Conservation (phyloP, 495 filamentous ascomycete species). For the Thozetella sp. region DNA sequence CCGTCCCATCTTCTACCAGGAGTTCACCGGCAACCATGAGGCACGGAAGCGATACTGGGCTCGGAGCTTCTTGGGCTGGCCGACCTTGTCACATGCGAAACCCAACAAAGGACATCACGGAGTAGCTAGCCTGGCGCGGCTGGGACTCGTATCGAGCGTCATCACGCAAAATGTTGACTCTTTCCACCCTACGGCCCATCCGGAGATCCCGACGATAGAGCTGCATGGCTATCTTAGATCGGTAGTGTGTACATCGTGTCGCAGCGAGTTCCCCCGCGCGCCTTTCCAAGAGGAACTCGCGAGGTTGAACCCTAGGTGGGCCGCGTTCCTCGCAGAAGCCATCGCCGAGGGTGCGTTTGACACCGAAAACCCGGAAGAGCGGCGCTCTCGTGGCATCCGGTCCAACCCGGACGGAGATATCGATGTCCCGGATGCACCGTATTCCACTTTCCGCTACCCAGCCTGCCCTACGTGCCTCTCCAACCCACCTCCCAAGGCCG, state of each 20-base stretch:
- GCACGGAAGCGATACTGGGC: slow-evolving; percentile 96
- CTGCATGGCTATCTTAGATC: slow-evolving; percentile 88
- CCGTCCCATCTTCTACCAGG: slow-evolving; percentile 89
- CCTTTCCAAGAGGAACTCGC: slow-evolving; percentile 78
- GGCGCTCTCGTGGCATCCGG: slow-evolving; percentile 67
- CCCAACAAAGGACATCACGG: slow-evolving; percentile 84
- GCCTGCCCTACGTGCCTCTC: slow-evolving; percentile 81
- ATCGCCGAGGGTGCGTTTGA: slow-evolving; percentile 72
- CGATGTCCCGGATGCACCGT: slow-evolving; percentile 84
- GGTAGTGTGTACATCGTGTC: slow-evolving; percentile 80
- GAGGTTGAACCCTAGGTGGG: slow-evolving; percentile 84
- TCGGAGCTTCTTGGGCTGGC: slow-evolving; percentile 91
- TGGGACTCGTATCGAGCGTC: slow-evolving; percentile 74
- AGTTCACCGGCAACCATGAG: slow-evolving; percentile 82
- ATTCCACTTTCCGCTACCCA: slow-evolving; percentile 89
- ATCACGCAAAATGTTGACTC: slow-evolving; percentile 98
- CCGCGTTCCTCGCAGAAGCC: slow-evolving; percentile 70
- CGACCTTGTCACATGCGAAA: slow-evolving; percentile 70
- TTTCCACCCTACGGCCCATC: slow-evolving; percentile 81
- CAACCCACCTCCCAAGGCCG: slow-evolving; percentile 59
- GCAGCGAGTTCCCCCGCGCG: slow-evolving; percentile 63
- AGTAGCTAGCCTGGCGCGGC: slow-evolving; percentile 65
- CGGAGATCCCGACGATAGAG: slow-evolving; percentile 74
- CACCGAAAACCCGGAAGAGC: slow-evolving; percentile 74
- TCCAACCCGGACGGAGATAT: slow-evolving; percentile 95